phyloP scores from a whole-genome alignment of 2,329 filamentous ascomycete species.

The Aureobasidium sp. region DNA sequence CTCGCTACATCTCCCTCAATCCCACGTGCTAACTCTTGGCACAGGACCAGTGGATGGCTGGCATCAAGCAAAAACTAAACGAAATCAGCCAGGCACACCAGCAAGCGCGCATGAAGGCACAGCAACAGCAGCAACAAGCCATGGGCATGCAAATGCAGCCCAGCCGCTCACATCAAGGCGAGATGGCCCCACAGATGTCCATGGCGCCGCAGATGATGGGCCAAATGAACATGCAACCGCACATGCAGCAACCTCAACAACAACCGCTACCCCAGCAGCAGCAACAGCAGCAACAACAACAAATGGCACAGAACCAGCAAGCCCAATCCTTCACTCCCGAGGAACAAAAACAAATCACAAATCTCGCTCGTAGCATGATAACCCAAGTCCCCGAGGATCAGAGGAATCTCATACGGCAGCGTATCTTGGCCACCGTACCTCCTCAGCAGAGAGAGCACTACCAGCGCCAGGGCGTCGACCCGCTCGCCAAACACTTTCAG shows the following conservation, averaged over 20 bases:
- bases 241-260: conserved; percentile 19
- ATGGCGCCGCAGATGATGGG: conserved; percentile 42
- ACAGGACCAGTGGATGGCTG: conserved; percentile 14
- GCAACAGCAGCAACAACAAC: conserved; percentile 21
- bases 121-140: conserved; percentile 8
- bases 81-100: conserved; percentile 12
- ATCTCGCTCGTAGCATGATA: conserved; percentile 39
- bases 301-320: conserved; percentile 16
- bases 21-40: not conserved
- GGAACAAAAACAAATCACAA: conserved; percentile 37
- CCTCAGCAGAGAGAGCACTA: conserved; percentile 41
- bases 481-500: conserved; percentile 26
- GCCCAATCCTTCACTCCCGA: conserved; percentile 25
- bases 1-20: not conserved
- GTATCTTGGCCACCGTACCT: conserved; percentile 37
- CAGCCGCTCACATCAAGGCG: conserved; percentile 31
- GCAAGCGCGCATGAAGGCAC: conserved; percentile 11
- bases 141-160: conserved; percentile 27
- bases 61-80: conserved; percentile 14
- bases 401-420: conserved; percentile 37
- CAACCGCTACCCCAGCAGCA: conserved; percentile 1
- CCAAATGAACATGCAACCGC: conserved; percentile 35
- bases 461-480: conserved; percentile 37
- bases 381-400: conserved; percentile 36
- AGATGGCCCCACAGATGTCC: conserved; percentile 35